A percentile compares a stretch with the other conserved stretches of the same genome.
Evolutionary conservation across 1,284 basidiomycete species (phyloP).

Genomic region (Exsudoporus floridanus): DNA sequence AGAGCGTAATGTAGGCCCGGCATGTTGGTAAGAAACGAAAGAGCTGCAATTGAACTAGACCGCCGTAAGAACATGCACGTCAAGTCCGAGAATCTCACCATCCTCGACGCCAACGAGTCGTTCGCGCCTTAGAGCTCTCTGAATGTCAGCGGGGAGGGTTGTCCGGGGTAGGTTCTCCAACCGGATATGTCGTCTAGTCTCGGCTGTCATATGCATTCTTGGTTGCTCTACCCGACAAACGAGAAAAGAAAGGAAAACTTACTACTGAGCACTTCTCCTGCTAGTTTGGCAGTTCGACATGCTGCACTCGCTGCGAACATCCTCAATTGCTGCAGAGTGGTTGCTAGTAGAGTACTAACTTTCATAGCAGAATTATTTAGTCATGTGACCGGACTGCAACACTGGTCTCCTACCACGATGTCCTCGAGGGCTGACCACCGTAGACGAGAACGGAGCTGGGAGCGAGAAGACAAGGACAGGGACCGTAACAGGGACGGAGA

Average conservation of each 20-base stretch:
- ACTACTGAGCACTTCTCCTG: slow-evolving; percentile 18
- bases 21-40: slow-evolving; percentile 57
- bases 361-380: not conserved
- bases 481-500: slow-evolving; percentile 49
- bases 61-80: slow-evolving; percentile 8
- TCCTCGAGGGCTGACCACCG: slow-evolving; percentile 54
- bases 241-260: slow-evolving; percentile 11
- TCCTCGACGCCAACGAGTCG: slow-evolving; percentile 52
- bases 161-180: slow-evolving; percentile 51
- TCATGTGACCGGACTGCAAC: slow-evolving; percentile 29
- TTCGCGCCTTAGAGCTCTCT: slow-evolving; percentile 47
- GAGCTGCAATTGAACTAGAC: slow-evolving; percentile 61
- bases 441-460: slow-evolving; percentile 67
- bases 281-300: slow-evolving; percentile 14
- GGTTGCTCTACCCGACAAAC: slow-evolving; percentile 4
- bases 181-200: slow-evolving; percentile 41
- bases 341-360: not conserved
- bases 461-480: slow-evolving; percentile 52
- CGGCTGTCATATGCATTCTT: slow-evolving; percentile 14
- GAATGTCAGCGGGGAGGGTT: slow-evolving; percentile 55
- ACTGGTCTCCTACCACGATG: slow-evolving; percentile 35
- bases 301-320: slow-evolving; percentile 24
- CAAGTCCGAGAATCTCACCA: slow-evolving; percentile 39
- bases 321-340: not conserved
- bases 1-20: slow-evolving; percentile 53